Conservation (phyloP, 208 protist species). For the Leishmania turanica region DNA sequence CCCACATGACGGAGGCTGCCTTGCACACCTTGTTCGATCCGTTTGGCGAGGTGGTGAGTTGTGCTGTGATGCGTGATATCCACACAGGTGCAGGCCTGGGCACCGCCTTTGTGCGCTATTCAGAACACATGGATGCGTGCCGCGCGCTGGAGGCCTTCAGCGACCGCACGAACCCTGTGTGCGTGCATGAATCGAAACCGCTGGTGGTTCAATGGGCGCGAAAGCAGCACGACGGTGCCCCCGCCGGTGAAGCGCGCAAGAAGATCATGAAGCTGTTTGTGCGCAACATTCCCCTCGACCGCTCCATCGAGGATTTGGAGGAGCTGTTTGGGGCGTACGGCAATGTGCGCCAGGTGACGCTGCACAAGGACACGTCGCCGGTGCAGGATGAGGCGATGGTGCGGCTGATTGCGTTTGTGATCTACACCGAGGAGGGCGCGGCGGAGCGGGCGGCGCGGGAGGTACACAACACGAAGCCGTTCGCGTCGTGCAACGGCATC, state of each 20-base stretch:
- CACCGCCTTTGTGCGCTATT: conserved; percentile 77
- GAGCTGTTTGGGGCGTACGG: conserved; percentile 52
- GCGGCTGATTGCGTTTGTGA: conserved; percentile 84
- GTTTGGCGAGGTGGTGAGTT: conserved; percentile 61
- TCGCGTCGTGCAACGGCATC: conserved; percentile 46
- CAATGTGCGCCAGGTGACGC: conserved; percentile 45
- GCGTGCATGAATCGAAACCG: conserved; percentile 16
- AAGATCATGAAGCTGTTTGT: conserved; percentile 87
- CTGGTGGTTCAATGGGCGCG: conserved; percentile 74
- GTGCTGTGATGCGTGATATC: conserved; percentile 75
- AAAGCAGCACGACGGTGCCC: conserved; percentile 67
- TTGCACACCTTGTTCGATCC: conserved; percentile 44
- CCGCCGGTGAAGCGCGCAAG: conserved; percentile 57
- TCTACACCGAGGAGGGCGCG: conserved; percentile 54
- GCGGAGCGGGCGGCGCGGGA: conserved; percentile 56
- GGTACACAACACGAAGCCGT: conserved; percentile 62
- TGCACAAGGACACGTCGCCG: conserved; percentile 77
- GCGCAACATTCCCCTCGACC: conserved; percentile 71
- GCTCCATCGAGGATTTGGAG: conserved; percentile 42
- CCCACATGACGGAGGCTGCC: conserved; percentile 35
- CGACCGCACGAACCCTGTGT: conserved; percentile 22
- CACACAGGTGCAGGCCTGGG: conserved; percentile 75
- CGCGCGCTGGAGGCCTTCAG: conserved; percentile 45
- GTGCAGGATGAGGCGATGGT: conserved; percentile 37
- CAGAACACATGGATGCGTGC: conserved; percentile 47